Conservation (phyloP, 371 early-diverging fungal genomes). For the Mucor sp. region DNA sequence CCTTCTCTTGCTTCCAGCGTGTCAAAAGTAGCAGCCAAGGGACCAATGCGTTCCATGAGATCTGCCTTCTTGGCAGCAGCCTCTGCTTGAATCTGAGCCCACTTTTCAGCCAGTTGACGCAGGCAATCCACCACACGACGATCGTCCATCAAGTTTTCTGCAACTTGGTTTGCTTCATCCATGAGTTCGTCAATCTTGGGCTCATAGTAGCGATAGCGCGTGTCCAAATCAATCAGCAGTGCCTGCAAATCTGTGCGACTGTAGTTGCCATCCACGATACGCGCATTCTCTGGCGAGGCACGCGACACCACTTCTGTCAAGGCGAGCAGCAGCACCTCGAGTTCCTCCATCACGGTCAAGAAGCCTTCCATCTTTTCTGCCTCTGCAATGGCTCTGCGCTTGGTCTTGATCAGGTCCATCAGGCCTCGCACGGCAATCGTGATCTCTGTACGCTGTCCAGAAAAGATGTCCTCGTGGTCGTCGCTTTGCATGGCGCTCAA, state of each 20-base stretch:
- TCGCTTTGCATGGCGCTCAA: slow-evolving; percentile 19
- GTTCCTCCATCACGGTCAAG: slow-evolving; percentile 47
- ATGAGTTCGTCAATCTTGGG: slow-evolving; percentile 55
- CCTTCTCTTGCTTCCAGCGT: slow-evolving; percentile 15
- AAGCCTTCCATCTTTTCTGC: slow-evolving; percentile 51
- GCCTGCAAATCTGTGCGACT: slow-evolving; percentile 57
- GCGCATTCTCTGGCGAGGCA: slow-evolving; percentile 38
- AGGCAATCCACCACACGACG: slow-evolving; percentile 52
- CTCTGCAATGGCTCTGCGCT: slow-evolving; percentile 40
- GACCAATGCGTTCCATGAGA: slow-evolving; percentile 37
- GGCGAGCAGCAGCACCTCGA: slow-evolving; percentile 48
- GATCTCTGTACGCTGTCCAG: slow-evolving; percentile 47
- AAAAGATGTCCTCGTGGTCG: slow-evolving; percentile 31
- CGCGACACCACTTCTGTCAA: slow-evolving; percentile 49
- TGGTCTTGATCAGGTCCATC: slow-evolving; percentile 38
- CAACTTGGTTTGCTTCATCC: slow-evolving; percentile 48
- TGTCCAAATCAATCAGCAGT: slow-evolving; percentile 57
- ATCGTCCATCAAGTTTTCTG: slow-evolving; percentile 46
- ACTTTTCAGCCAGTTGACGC: slow-evolving; percentile 41
- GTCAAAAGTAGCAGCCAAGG: slow-evolving; percentile 30
- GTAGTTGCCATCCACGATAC: slow-evolving; percentile 33
- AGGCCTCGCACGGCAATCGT: slow-evolving; percentile 39
- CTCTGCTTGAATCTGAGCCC: slow-evolving; percentile 50
- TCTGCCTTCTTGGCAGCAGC: slow-evolving; percentile 53
- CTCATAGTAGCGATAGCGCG: slow-evolving; percentile 57